phyloP scores from a whole-genome alignment of 140 eudicot species.

The Stevia rebaudiana region DNA sequence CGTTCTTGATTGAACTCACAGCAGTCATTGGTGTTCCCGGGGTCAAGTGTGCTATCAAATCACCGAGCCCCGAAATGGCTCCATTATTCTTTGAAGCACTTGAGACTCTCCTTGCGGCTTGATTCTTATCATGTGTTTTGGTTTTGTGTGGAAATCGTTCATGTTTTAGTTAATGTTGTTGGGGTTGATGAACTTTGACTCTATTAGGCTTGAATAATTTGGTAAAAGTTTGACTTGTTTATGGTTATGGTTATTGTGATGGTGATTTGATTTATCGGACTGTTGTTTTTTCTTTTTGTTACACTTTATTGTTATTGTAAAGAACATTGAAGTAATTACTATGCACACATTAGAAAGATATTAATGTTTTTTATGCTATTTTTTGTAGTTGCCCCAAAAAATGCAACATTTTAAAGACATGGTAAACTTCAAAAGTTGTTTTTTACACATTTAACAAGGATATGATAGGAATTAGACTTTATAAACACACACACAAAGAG shows the following conservation, averaged over 20 bases:
- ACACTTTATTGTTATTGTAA: neutral
- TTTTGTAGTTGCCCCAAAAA: no score
- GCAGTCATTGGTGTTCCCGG: conserved; percentile 72
- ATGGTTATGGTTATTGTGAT: no score
- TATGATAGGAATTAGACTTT: neutral
- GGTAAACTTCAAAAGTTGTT: no score
- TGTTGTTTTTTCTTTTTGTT: neutral
- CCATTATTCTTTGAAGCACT: conserved; percentile 91
- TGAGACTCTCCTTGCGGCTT: conserved; percentile 62
- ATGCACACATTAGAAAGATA: neutral
- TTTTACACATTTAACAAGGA: conserved; percentile 9
- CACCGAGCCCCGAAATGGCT: conserved; percentile 90
- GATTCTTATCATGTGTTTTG: conserved; percentile 1
- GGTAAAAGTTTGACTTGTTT: conserved; percentile 5
- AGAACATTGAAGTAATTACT: neutral
- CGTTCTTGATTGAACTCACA: conserved; percentile 86
- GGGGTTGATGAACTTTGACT: neutral
- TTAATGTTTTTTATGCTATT: neutral
- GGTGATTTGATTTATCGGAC: conserved; percentile 1
- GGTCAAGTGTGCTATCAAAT: conserved; percentile 85
- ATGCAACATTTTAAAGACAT: no score
- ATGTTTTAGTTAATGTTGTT: conserved; percentile 1
- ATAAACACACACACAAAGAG: conserved; percentile 17
- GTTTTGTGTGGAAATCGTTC: neutral
- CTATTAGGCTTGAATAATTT: conserved; percentile 5